Percentiles rank a stretch among this genome's conserved stretches.
phyloP scores from a whole-genome alignment of 2,329 filamentous ascomycete species.

The Hypoxylon sp. region DNA sequence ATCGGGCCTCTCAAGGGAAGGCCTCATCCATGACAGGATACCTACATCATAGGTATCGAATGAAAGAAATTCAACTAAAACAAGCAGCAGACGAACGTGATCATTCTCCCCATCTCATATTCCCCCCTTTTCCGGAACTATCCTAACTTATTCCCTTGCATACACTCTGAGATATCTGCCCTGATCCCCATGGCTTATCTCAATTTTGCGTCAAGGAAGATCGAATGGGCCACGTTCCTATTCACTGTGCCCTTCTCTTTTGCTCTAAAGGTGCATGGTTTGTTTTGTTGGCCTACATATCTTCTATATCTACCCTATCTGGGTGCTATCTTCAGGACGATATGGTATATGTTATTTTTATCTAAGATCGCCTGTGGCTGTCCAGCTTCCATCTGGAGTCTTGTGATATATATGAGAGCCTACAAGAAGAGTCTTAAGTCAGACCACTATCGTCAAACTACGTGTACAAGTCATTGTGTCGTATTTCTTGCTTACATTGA shows the following conservation, averaged over 20 bases:
- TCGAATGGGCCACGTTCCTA: constrained; percentile 42
- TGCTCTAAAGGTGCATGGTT: constrained; percentile 36
- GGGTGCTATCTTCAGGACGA: neutral
- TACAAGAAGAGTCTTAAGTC: neutral
- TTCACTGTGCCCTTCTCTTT: constrained; percentile 41
- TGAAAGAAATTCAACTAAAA: constrained; percentile 26
- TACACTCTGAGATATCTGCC: constrained; percentile 53
- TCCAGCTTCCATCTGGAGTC: neutral
- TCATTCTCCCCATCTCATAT: neutral
- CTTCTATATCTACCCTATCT: neutral
- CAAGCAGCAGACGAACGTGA: neutral
- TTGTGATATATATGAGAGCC: neutral
- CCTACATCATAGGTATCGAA: constrained; percentile 23
- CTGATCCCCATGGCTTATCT: constrained; percentile 51
- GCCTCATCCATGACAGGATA: constrained; percentile 10
- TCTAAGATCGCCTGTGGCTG: neutral
- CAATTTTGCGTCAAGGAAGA: constrained; percentile 55
- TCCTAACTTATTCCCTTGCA: constrained; percentile 47
- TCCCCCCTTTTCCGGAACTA: neutral
- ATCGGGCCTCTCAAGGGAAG: constrained; percentile 13
- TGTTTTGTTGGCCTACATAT: constrained; percentile 48
- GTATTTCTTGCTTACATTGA: neutral
- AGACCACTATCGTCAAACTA: neutral
- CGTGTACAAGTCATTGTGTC: neutral
- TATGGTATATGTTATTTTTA: neutral